phyloP scores from a whole-genome alignment of 2,329 filamentous ascomycete genomes.

The Fusarium humuli region DNA sequence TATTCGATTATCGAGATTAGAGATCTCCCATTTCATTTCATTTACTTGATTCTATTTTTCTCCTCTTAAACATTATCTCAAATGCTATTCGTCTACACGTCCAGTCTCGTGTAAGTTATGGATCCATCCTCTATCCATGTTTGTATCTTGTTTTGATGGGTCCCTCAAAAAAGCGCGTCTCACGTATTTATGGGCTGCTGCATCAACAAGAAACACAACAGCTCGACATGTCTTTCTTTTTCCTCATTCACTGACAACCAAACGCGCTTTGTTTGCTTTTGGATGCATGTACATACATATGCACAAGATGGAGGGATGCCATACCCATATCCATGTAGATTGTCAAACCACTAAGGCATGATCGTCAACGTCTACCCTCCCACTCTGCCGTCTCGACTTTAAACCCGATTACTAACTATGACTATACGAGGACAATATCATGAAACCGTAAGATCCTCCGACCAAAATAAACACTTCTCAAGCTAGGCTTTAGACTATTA shows the following conservation, averaged over 20 bases:
- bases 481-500: background rate
- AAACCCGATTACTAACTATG: constrained; percentile 1
- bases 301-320: background rate
- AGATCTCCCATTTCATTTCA: constrained; percentile 2
- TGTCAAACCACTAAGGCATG: constrained; percentile 7
- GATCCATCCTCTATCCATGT: constrained; percentile 22
- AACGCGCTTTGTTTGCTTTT: constrained; percentile 4
- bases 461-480: constrained; percentile 2
- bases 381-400: background rate
- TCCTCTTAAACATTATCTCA: background rate
- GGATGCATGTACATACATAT: background rate
- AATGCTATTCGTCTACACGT: background rate
- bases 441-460: background rate
- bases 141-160: constrained; percentile 39
- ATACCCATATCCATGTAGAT: constrained; percentile 2
- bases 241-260: constrained; percentile 9
- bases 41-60: background rate
- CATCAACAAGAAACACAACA: constrained; percentile 38
- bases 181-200: constrained; percentile 26
- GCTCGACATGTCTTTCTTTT: constrained; percentile 24
- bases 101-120: constrained; percentile 26
- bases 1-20: constrained; percentile 22
- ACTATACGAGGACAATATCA: background rate
- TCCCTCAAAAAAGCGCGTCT: constrained; percentile 30
- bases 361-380: background rate